Percentiles rank a stretch among this genome's conserved stretches.
Evolutionary conservation across 1,139 yeast genomes (phyloP).

Genomic region (Dujonia santamariae): DNA sequence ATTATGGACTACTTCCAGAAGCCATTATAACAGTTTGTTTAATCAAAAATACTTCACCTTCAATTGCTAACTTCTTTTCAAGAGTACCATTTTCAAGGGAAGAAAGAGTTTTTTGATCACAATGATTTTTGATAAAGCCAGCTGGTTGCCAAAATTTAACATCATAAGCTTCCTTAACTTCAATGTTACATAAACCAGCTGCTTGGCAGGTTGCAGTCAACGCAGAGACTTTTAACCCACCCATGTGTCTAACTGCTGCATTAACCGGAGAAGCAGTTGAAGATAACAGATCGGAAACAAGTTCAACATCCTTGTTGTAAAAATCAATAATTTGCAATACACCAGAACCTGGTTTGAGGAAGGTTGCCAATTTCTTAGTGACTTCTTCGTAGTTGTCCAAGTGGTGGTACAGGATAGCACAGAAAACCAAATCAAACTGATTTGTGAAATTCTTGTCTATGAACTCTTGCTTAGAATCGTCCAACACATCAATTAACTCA

Average conservation of each 20-base stretch:
- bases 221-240: conserved; percentile 26
- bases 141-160: conserved; percentile 22
- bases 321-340: conserved; percentile 35
- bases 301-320: conserved; percentile 31
- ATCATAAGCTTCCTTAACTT: conserved; percentile 20
- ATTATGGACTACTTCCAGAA: conserved; percentile 14
- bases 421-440: conserved; percentile 30
- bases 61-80: conserved; percentile 9
- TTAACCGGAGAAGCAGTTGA: background rate
- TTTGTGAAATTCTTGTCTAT: conserved; percentile 16
- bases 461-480: conserved; percentile 14
- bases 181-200: conserved; percentile 22
- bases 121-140: conserved; percentile 24
- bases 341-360: conserved; percentile 30
- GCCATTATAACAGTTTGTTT: conserved; percentile 25
- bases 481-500: conserved; percentile 27
- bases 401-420: conserved; percentile 43
- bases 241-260: conserved; percentile 32
- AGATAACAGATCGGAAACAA: too few species aligned
- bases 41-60: conserved; percentile 17
- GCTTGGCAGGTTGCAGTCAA: conserved; percentile 21
- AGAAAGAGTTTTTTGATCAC: conserved; percentile 14
- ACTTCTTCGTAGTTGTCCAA: conserved; percentile 28
- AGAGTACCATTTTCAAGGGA: conserved; percentile 17
- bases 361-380: conserved; percentile 28